A percentile compares a stretch with the other conserved stretches of the same genome.
phyloP scores from a whole-genome alignment of 2,329 filamentous ascomycete species.

The Aspergillus nomiae region DNA sequence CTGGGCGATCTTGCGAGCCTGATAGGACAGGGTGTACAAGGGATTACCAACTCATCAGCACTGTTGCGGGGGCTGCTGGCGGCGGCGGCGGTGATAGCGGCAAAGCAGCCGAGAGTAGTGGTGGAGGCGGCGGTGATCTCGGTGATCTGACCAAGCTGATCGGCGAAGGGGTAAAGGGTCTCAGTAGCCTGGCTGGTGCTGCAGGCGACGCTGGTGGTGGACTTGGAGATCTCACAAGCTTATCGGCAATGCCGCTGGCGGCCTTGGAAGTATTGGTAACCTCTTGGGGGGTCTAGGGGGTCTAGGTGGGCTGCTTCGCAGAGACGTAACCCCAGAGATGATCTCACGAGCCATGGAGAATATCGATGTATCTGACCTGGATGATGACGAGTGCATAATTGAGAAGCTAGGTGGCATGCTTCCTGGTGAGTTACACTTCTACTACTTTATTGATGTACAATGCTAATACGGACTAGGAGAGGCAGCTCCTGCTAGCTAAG shows the following conservation, averaged over 20 bases:
- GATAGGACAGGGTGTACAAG: conserved; percentile 10
- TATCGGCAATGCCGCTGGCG: background rate
- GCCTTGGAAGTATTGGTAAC: background rate
- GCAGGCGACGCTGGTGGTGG: background rate
- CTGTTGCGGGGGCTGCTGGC: background rate
- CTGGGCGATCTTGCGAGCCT: background rate
- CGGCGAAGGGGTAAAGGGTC: background rate
- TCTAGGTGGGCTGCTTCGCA: background rate
- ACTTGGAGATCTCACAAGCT: background rate
- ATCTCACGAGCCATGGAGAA: background rate
- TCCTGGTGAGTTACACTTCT: background rate
- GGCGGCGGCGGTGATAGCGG: background rate
- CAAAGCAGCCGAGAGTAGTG: background rate
- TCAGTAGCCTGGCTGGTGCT: background rate
- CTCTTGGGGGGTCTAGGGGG: background rate
- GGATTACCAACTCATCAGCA: conserved; percentile 9
- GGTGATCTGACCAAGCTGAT: background rate
- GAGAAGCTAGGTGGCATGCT: background rate
- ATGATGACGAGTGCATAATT: background rate
- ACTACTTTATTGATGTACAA: background rate
- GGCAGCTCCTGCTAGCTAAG: background rate
- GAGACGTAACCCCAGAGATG: background rate
- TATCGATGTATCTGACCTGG: background rate
- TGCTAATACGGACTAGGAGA: background rate
- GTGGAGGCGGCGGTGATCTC: background rate